phyloP scores from a whole-genome alignment of 2,329 filamentous ascomycete species.

The Talaromyces atroroseus region DNA sequence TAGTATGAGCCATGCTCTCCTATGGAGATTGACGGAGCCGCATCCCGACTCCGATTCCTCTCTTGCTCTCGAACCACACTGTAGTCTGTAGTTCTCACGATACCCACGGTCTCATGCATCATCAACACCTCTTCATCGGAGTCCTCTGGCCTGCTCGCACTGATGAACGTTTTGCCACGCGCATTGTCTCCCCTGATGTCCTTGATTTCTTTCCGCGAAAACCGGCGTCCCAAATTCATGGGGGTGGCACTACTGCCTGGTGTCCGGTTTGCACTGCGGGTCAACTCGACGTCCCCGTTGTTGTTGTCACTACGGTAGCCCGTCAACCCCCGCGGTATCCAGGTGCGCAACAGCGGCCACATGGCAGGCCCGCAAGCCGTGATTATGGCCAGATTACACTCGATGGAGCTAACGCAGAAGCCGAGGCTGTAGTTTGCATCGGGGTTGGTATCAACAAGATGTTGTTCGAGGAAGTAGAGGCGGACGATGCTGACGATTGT shows the following conservation, averaged over 20 bases:
- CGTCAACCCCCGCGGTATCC: not conserved
- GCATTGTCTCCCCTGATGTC: not conserved
- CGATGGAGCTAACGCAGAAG: slow-evolving; percentile 3
- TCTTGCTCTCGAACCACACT: not conserved
- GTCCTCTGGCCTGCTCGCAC: not conserved
- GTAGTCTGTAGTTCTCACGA: not conserved
- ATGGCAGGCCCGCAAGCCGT: not conserved
- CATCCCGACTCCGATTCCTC: not conserved
- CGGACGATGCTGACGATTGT: slow-evolving; percentile 2
- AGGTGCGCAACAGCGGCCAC: not conserved
- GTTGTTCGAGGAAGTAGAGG: not conserved
- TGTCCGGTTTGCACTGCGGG: not conserved
- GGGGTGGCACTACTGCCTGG: not conserved
- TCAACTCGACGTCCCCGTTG: not conserved
- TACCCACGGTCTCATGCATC: slow-evolving; percentile 1
- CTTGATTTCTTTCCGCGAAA: not conserved
- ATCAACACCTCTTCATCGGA: slow-evolving; percentile 2
- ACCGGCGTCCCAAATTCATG: not conserved
- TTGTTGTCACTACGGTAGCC: not conserved
- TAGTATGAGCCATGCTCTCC: not conserved
- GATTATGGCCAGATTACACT: slow-evolving; percentile 3
- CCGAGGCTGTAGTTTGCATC: not conserved
- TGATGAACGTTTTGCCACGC: not conserved
- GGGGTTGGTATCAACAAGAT: not conserved
- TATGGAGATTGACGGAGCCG: not conserved